Conservation (phyloP, 2,329 filamentous ascomycete genomes). For the Fusarium ambrosium region DNA sequence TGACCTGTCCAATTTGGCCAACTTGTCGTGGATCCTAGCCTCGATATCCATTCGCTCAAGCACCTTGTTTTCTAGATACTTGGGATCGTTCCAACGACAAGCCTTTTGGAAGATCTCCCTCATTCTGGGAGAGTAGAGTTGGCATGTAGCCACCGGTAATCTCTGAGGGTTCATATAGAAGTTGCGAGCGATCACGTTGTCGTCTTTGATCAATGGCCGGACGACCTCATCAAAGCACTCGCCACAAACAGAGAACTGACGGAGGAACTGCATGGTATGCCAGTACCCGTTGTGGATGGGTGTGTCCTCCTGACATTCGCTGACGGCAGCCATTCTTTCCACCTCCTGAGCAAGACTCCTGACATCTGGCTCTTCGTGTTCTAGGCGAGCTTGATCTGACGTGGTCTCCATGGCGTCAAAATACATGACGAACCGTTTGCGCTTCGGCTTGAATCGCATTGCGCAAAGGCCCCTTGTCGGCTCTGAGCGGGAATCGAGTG, state of each 20-base stretch:
- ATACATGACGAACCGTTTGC: conserved; percentile 69
- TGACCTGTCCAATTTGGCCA: conserved; percentile 58
- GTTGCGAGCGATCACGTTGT: conserved; percentile 70
- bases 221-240: conserved; percentile 88
- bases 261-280: conserved; percentile 82
- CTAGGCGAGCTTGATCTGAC: conserved; percentile 64
- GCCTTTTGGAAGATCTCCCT: conserved; percentile 77
- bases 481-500: conserved; percentile 61
- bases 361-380: conserved; percentile 66
- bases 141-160: conserved; percentile 72
- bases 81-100: conserved; percentile 75
- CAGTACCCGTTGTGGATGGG: conserved; percentile 74
- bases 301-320: conserved; percentile 76
- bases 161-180: conserved; percentile 74
- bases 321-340: conserved; percentile 67
- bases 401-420: conserved; percentile 72
- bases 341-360: conserved; percentile 74
- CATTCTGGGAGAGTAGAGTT: conserved; percentile 87
- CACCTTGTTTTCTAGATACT: conserved; percentile 70
- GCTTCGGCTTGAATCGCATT: conserved; percentile 70
- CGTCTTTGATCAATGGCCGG: conserved; percentile 72
- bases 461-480: conserved; percentile 72
- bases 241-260: conserved; percentile 85
- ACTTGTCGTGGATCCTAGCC: conserved; percentile 68
- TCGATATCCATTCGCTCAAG: conserved; percentile 73